Base-by-base conservation (phyloP, 2,329 filamentous ascomycete genomes). In the Verticillium klebahnii region DNA sequence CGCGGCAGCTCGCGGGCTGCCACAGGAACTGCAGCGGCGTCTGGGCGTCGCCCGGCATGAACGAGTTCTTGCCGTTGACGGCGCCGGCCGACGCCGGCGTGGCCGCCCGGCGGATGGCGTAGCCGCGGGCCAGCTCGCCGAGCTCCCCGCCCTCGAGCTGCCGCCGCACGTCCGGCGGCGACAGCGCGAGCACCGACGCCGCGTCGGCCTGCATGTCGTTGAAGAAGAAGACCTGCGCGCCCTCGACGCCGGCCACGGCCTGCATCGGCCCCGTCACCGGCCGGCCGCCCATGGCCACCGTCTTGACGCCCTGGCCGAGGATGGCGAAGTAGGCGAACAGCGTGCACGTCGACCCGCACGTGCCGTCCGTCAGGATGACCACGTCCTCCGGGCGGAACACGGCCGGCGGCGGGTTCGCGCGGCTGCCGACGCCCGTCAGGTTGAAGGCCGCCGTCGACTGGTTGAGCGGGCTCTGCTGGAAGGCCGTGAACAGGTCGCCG, bases 321-420 rank as follows among this genome's bases (percentile, higher is more conserved):
- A 80, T 80, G 75, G 85, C 77, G 55, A 85, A 73, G 64, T 86
- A 83, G 2, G 76, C 75, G 68, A 86, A 85, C 40, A 84, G 77
- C 15, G 82, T 79, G 70, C 83, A 86, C 2, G 83, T 82, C 1
- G 80, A 83, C 17, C 78, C 80, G 67, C 83, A 86, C 60, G 80
- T 80, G 36, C 82, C 82, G 65, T 86, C 82, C 1, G 80, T 81
- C 23, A 85, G 77, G 39, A 85, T 70, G 34, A 85, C 76, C 23
- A 86, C 77, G 67, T 86, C 77, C 60, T 84, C 78, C 0, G 81
- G 74, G 1, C 72, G 71, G 69, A 86, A 86, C n/a, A 73, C 69
- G 5, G 82, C 80, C 39, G 76, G 68, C 1, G 77, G 75, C 1
- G 77, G 72, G 65, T 78, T 77, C 5, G 74, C 66, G 9, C 74